A percentile compares a stretch with the other conserved stretches of the same genome.
These are phyloP conservation scores for Chalciporus chontae DNA, from an alignment of 768 basidiomycete genomes.

Conservation along the genomic window DNA sequence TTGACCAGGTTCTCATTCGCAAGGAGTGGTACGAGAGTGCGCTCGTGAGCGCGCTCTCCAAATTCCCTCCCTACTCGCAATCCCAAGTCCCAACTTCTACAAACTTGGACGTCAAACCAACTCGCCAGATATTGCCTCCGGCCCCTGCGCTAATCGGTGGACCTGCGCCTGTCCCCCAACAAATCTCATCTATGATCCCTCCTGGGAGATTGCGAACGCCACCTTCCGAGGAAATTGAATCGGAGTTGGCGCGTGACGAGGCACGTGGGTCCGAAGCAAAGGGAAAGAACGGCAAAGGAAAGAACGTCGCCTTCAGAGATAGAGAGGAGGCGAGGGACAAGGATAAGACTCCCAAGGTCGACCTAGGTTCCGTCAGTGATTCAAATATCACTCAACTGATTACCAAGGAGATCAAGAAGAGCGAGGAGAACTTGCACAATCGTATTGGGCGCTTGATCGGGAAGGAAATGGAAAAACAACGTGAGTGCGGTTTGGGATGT, in stretches of 20 bases:
- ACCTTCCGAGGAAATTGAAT: constrained; percentile 71
- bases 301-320: constrained; percentile 62
- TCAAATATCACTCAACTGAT: constrained; percentile 55
- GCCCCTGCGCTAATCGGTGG: constrained; percentile 26
- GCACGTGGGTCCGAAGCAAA: constrained; percentile 47
- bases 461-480: constrained; percentile 89
- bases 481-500: constrained; percentile 42
- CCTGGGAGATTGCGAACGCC: constrained; percentile 59
- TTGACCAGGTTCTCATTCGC: constrained; percentile 83
- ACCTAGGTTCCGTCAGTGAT: constrained; percentile 42
- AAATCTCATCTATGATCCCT: constrained; percentile 22
- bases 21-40: constrained; percentile 85
- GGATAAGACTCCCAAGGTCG: constrained; percentile 27
- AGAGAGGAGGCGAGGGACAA: constrained; percentile 48
- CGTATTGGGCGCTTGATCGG: constrained; percentile 76
- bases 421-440: constrained; percentile 74
- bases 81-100: constrained; percentile 27
- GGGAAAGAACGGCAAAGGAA: constrained; percentile 46
- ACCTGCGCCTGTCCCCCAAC: constrained; percentile 13
- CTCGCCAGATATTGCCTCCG: constrained; percentile 28
- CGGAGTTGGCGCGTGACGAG: constrained; percentile 60
- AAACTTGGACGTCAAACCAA: constrained; percentile 21
- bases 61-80: constrained; percentile 52
- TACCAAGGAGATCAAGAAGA: constrained; percentile 75
- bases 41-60: constrained; percentile 49